phyloP scores from a whole-genome alignment of 352 stramenopile genomes.

The Phytopythium litorale region DNA sequence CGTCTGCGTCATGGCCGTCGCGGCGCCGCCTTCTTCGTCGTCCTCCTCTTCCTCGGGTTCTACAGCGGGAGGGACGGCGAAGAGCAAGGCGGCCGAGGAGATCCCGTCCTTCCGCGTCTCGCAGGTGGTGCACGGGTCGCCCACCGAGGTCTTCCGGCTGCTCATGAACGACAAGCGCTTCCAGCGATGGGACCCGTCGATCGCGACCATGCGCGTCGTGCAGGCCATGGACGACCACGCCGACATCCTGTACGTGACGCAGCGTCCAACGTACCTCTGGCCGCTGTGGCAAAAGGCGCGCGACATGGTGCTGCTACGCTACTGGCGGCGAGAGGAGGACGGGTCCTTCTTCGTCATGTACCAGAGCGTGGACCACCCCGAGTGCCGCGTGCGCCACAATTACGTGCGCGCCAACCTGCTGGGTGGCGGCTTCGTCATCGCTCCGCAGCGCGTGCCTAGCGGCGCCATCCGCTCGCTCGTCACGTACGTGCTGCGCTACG shows the following conservation, averaged over 20 bases:
- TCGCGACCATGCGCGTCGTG: conserved; percentile 77
- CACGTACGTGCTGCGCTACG: conserved; percentile 80
- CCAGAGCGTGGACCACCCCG: conserved; percentile 82
- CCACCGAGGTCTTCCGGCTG: conserved; percentile 77
- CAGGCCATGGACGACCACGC: conserved; percentile 86
- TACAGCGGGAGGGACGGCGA: neutral
- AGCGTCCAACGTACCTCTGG: conserved; percentile 82
- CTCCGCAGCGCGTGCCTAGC: conserved; percentile 73
- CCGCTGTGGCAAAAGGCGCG: conserved; percentile 83
- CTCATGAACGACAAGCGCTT: conserved; percentile 85
- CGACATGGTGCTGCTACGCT: conserved; percentile 85
- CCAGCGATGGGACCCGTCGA: conserved; percentile 78
- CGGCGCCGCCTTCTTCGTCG: neutral
- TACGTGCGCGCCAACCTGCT: conserved; percentile 80
- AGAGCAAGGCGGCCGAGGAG: conserved; percentile 49
- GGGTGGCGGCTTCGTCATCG: conserved; percentile 82
- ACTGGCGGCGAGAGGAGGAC: conserved; percentile 87
- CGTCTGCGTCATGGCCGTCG: conserved; percentile 64
- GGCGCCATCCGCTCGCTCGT: conserved; percentile 78
- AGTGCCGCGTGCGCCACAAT: conserved; percentile 84
- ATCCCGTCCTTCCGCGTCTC: conserved; percentile 83
- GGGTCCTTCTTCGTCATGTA: conserved; percentile 91
- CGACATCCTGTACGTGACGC: conserved; percentile 87
- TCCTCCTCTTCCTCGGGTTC: neutral
- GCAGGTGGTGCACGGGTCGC: conserved; percentile 80